Evolutionary conservation across 345 rosid genomes (phyloP).

Genomic region (Pistacia vera): DNA sequence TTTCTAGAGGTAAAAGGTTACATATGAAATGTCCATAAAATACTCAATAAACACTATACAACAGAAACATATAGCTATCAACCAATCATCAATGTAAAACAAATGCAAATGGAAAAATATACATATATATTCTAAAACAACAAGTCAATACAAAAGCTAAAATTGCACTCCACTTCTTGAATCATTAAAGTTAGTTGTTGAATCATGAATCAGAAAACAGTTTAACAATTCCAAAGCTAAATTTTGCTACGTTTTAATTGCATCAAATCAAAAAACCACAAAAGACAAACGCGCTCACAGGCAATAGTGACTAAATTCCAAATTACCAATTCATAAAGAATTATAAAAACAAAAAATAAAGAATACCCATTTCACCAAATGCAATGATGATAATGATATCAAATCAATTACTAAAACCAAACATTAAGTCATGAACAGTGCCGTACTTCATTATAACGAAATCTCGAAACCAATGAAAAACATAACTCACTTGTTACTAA

Average conservation of each 20-base stretch:
- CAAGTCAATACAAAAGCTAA: neutral
- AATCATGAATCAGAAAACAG: neutral
- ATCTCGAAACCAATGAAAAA: neutral
- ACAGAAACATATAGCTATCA: neutral
- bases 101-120: neutral
- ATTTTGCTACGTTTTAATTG: neutral
- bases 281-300: neutral
- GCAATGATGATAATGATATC: neutral
- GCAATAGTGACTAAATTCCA: neutral
- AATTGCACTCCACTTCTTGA: neutral
- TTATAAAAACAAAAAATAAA: neutral
- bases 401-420: neutral
- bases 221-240: neutral
- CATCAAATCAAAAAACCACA: neutral
- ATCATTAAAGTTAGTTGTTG: neutral
- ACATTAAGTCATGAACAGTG: neutral
- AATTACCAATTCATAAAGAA: neutral
- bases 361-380: constrained; percentile 12
- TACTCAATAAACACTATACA: neutral
- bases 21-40: neutral
- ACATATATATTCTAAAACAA: neutral
- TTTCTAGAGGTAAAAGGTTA: neutral
- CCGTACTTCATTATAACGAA: too few species aligned
- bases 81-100: neutral
- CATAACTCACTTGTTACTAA: constrained; percentile 35